Evolutionary conservation across 495 filamentous ascomycete species (phyloP).

Genomic region (Tuber microsphaerosporum): DNA sequence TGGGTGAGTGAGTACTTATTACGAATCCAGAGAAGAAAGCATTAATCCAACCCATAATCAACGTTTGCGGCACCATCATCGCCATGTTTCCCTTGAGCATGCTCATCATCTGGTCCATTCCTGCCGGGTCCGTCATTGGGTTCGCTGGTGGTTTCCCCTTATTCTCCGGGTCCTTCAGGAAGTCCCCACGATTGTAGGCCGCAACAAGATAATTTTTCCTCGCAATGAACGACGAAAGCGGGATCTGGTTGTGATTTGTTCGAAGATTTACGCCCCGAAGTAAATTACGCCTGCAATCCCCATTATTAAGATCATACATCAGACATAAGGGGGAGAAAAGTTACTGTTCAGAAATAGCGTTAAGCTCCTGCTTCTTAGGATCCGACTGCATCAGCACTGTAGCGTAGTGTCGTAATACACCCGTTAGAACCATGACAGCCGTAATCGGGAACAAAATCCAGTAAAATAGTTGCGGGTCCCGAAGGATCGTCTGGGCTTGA

Average conservation of each 20-base stretch:
- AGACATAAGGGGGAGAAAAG: neutral
- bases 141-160: slow-evolving; percentile 83
- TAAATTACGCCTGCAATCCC: slow-evolving; percentile 54
- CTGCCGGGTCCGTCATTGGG: slow-evolving; percentile 92
- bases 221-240: slow-evolving; percentile 63
- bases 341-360: slow-evolving; percentile 70
- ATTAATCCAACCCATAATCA: slow-evolving; percentile 99
- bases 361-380: slow-evolving; percentile 72
- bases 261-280: slow-evolving; percentile 79
- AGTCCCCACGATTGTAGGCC: slow-evolving; percentile 74
- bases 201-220: slow-evolving; percentile 73
- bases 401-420: slow-evolving; percentile 91
- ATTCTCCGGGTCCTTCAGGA: slow-evolving; percentile 78
- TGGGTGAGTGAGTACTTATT: slow-evolving; percentile 57
- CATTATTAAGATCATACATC: slow-evolving; percentile 8
- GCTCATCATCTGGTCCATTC: slow-evolving; percentile 99
- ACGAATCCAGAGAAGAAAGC: slow-evolving; percentile 97
- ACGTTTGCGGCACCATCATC: slow-evolving; percentile 97
- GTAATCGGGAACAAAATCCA: slow-evolving; percentile 98
- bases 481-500: slow-evolving; percentile 85
- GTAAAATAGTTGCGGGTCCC: slow-evolving; percentile 98
- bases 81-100: slow-evolving; percentile 99
- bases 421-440: slow-evolving; percentile 94
- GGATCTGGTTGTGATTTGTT: slow-evolving; percentile 65
- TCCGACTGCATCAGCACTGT: slow-evolving; percentile 77